Percentiles rank a stretch among this genome's conserved stretches.
Conservation (phyloP, 768 basidiomycete species). For the Multifurca ochricompacta region DNA sequence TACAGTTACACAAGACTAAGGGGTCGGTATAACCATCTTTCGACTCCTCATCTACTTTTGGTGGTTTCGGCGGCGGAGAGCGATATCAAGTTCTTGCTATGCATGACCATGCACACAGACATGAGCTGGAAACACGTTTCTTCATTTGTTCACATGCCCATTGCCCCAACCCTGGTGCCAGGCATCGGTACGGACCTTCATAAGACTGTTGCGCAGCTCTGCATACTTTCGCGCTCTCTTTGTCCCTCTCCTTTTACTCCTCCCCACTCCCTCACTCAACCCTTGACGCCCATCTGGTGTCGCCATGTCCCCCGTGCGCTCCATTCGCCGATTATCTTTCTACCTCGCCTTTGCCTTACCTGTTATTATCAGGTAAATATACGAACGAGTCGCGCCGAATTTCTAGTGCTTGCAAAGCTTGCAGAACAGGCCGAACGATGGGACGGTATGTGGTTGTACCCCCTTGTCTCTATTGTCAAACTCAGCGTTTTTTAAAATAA, state of each 20-base stretch:
- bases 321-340: not conserved
- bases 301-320: conserved; percentile 19
- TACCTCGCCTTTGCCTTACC: not conserved
- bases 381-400: conserved; percentile 28
- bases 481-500: too few relatives aligned
- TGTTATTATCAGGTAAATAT: conserved; percentile 17
- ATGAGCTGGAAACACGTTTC: conserved; percentile 10
- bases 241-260: not conserved
- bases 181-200: not conserved
- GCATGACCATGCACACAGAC: too few relatives aligned
- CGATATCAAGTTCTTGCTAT: too few relatives aligned
- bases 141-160: conserved; percentile 14
- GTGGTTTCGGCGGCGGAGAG: too few relatives aligned
- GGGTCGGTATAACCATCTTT: too few relatives aligned
- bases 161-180: conserved; percentile 19
- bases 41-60: too few relatives aligned
- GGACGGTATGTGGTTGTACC: conserved; percentile 46
- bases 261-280: too few relatives aligned
- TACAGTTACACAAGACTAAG: too few relatives aligned
- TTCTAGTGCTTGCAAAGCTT: conserved; percentile 64
- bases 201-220: conserved; percentile 6
- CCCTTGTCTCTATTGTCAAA: not conserved
- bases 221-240: not conserved
- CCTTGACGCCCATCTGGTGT: too few relatives aligned
- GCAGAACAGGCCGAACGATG: conserved; percentile 87